These are phyloP conservation scores for Metarhizium rileyi DNA, from an alignment of 2,329 filamentous ascomycete genomes.

Conservation along the genomic window DNA sequence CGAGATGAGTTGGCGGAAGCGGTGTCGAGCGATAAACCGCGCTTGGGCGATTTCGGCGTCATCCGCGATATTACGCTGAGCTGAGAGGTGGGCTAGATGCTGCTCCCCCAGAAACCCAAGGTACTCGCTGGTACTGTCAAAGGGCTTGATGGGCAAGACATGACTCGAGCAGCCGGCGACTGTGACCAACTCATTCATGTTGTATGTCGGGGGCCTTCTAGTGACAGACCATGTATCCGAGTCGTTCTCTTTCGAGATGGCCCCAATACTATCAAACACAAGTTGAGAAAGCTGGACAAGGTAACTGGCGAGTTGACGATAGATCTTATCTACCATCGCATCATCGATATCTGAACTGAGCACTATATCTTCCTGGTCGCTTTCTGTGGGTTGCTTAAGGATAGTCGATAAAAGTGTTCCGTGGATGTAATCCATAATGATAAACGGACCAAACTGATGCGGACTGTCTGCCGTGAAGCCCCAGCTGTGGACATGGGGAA, in stretches of 20 bases:
- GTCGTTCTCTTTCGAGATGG: conserved; percentile 20
- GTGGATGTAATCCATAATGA: conserved; percentile 22
- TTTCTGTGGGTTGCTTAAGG: conserved; percentile 15
- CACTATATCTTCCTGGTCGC: not conserved
- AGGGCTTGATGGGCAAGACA: conserved; percentile 19
- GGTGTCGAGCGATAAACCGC: conserved; percentile 23
- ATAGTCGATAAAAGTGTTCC: conserved; percentile 14
- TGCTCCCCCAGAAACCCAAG: conserved; percentile 17
- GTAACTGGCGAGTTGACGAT: conserved; percentile 15
- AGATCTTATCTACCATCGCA: conserved; percentile 13
- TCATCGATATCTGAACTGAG: conserved; percentile 13
- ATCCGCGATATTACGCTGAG: conserved; percentile 22
- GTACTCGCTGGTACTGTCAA: conserved; percentile 21
- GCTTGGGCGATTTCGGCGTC: conserved; percentile 16
- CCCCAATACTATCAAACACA: conserved; percentile 21
- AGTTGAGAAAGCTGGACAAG: conserved; percentile 22
- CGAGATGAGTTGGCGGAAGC: conserved; percentile 21
- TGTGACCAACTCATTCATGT: conserved; percentile 28
- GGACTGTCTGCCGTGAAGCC: conserved; percentile 20
- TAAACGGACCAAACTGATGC: conserved; percentile 22
- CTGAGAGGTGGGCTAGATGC: conserved; percentile 18
- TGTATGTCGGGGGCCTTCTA: conserved; percentile 26
- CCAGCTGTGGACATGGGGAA: conserved; percentile 18
- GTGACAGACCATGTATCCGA: conserved; percentile 20
- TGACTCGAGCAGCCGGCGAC: conserved; percentile 20